Evolutionary conservation across 441 rosid genomes (phyloP).

Genomic region (Euphorbia celastroides): DNA sequence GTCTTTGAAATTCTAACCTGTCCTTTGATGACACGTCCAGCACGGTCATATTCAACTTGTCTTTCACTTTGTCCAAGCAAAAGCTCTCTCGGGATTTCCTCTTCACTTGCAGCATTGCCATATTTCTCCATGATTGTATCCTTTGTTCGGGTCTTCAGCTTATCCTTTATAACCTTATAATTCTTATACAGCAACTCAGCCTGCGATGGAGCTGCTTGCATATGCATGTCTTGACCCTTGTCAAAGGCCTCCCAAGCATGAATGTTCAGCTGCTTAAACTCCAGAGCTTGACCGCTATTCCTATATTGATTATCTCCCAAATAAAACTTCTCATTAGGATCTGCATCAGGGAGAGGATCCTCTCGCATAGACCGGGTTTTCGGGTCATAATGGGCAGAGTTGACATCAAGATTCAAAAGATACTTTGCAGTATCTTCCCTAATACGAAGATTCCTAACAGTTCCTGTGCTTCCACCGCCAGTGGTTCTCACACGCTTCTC

Average conservation of each 20-base stretch:
- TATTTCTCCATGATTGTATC: constrained; percentile 75
- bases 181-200: constrained; percentile 70
- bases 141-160: constrained; percentile 54
- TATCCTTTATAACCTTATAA: constrained; percentile 60
- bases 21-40: constrained; percentile 56
- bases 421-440: constrained; percentile 90
- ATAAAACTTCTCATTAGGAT: constrained; percentile 61
- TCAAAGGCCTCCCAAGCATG: constrained; percentile 86
- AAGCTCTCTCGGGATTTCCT: constrained; percentile 40
- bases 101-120: constrained; percentile 83
- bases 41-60: constrained; percentile 33
- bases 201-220: constrained; percentile 93
- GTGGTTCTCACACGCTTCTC: constrained; percentile 93
- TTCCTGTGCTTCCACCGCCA: constrained; percentile 96
- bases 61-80: constrained; percentile 22
- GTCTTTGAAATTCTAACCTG: constrained; percentile 32
- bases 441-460: constrained; percentile 87
- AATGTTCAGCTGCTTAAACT: constrained; percentile 72
- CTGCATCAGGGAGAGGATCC: constrained; percentile 70
- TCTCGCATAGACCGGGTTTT: constrained; percentile 74
- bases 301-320: constrained; percentile 82
- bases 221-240: constrained; percentile 85
- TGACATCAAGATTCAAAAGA: constrained; percentile 73
- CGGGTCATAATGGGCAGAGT: constrained; percentile 82
- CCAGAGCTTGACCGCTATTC: constrained; percentile 79